These are phyloP conservation scores for Candida sanyaensis DNA, from an alignment of 1,139 yeast species.

Conservation along the genomic window DNA sequence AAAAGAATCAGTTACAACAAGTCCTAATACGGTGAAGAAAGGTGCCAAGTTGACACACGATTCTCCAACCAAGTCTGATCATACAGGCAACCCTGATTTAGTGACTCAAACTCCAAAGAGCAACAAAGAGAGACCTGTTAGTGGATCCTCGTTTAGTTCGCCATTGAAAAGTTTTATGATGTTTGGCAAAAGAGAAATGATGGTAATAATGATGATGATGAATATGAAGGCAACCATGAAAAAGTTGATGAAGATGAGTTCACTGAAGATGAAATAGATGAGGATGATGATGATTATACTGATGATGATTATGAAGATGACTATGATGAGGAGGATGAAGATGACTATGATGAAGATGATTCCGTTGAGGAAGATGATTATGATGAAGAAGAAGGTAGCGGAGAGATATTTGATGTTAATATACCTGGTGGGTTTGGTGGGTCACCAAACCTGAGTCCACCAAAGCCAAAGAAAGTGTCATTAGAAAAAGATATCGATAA, in stretches of 20 bases:
- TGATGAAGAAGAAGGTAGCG: slow-evolving; percentile 26
- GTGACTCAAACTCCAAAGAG: slow-evolving; percentile 4
- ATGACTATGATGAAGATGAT: slow-evolving; percentile 29
- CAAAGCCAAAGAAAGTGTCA: not conserved
- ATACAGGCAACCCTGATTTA: slow-evolving; percentile 31
- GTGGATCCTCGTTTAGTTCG: slow-evolving; percentile 41
- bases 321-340: slow-evolving; percentile 20
- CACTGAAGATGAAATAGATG: slow-evolving; percentile 16
- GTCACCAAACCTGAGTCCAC: no score
- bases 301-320: slow-evolving; percentile 21
- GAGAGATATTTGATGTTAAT: slow-evolving; percentile 11
- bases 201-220: slow-evolving; percentile 16
- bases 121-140: slow-evolving; percentile 30
- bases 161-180: slow-evolving; percentile 48
- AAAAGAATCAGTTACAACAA: slow-evolving; percentile 2
- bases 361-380: slow-evolving; percentile 32
- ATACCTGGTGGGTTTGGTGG: not conserved
- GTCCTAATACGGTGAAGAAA: slow-evolving; percentile 17
- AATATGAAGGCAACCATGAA: slow-evolving; percentile 13
- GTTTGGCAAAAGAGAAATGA: slow-evolving; percentile 26
- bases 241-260: slow-evolving; percentile 15
- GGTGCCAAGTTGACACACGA: slow-evolving; percentile 12
- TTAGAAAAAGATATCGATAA: not conserved
- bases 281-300: slow-evolving; percentile 17
- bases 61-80: slow-evolving; percentile 7